These are phyloP conservation scores for Aspergillus panamensis DNA, from an alignment of 495 filamentous ascomycete genomes.

Conservation along the genomic window DNA sequence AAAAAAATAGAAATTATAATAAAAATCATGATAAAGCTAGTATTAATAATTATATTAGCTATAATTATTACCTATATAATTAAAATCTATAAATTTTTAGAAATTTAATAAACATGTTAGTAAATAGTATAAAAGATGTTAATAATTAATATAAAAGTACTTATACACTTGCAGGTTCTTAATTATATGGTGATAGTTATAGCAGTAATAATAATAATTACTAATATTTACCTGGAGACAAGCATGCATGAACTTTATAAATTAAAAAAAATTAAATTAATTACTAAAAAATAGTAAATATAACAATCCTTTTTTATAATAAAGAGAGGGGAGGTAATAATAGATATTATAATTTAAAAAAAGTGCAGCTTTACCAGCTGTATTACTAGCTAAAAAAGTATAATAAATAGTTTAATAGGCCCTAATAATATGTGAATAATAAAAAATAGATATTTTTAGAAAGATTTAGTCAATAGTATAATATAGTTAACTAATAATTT, in stretches of 20 bases:
- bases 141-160: neutral
- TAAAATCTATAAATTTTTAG: neutral
- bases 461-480: neutral
- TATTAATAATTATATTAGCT: neutral
- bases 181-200: neutral
- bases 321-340: too few species aligned
- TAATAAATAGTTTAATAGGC: too few species aligned
- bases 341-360: too few species aligned
- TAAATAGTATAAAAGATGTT: neutral
- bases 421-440: too few species aligned
- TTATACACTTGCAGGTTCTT: neutral
- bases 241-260: neutral
- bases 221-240: neutral
- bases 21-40: too few species aligned
- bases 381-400: too few species aligned
- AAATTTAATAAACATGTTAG: neutral
- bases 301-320: too few species aligned
- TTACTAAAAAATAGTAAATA: constrained; percentile 1
- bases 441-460: too few species aligned
- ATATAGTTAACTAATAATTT: neutral
- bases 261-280: constrained; percentile 2
- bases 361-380: too few species aligned
- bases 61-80: neutral
- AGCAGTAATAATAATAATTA: neutral
- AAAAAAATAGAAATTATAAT: too few species aligned